Conservation (phyloP, 208 protist genomes). For the Trypanosoma mega region DNA sequence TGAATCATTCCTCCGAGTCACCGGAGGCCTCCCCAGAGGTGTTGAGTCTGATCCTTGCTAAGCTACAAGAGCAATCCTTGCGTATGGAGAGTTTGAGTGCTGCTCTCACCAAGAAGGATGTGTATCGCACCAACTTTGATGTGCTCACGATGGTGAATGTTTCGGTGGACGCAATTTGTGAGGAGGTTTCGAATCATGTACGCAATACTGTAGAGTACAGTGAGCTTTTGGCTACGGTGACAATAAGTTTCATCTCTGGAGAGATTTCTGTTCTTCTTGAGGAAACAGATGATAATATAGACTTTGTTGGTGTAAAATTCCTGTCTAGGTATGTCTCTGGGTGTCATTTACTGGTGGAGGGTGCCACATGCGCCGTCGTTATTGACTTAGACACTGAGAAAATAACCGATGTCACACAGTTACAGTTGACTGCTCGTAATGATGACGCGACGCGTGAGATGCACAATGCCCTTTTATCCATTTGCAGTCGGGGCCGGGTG, state of each 20-base stretch:
- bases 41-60: constrained; percentile 12
- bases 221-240: constrained; percentile 15
- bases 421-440: constrained; percentile 3
- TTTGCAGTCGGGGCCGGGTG: neutral
- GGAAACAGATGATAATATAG: constrained; percentile 1
- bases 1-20: neutral
- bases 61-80: constrained; percentile 17
- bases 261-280: constrained; percentile 23
- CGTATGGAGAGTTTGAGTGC: constrained; percentile 9
- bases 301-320: constrained; percentile 19
- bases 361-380: constrained; percentile 1
- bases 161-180: constrained; percentile 8
- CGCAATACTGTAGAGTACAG: constrained; percentile 25
- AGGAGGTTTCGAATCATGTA: constrained; percentile 1
- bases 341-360: constrained; percentile 14
- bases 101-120: neutral
- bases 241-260: constrained; percentile 11
- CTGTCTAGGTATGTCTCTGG: constrained; percentile 2
- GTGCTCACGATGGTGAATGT: constrained; percentile 25
- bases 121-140: constrained; percentile 23
- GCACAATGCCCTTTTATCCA: constrained; percentile 9
- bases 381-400: constrained; percentile 21
- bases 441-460: constrained; percentile 19
- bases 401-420: constrained; percentile 27
- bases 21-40: neutral